Percentiles rank a stretch among this genome's conserved stretches.
Evolutionary conservation across 2,329 filamentous ascomycete genomes (phyloP).

Genomic region (Neonectria hederae): DNA sequence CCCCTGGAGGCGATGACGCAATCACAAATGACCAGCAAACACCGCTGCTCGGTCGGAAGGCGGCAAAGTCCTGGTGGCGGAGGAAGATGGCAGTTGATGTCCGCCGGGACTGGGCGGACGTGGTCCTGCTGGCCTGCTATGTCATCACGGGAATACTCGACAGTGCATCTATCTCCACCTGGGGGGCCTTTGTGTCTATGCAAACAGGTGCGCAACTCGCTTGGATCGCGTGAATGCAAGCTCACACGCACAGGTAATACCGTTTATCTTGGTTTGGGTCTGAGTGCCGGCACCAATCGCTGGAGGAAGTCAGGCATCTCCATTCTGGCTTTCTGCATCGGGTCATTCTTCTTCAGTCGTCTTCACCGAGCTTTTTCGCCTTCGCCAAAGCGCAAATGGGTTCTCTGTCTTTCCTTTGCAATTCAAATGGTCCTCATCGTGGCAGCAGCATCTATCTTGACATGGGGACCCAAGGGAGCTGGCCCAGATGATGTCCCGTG

Average conservation of each 20-base stretch:
- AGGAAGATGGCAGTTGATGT: slow-evolving; percentile 35
- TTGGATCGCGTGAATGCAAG: background rate
- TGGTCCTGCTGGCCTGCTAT: slow-evolving; percentile 77
- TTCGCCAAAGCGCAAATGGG: slow-evolving; percentile 67
- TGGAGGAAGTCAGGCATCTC: slow-evolving; percentile 67
- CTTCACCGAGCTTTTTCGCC: slow-evolving; percentile 70
- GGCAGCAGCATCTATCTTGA: slow-evolving; percentile 64
- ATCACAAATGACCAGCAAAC: slow-evolving; percentile 21
- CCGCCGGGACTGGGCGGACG: slow-evolving; percentile 68
- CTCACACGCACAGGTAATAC: slow-evolving; percentile 69
- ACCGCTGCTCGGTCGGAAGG: slow-evolving; percentile 31
- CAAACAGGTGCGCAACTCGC: slow-evolving; percentile 69
- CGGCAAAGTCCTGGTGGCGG: slow-evolving; percentile 31
- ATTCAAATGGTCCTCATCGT: slow-evolving; percentile 61
- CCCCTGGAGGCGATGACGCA: slow-evolving; percentile 17
- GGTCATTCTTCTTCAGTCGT: slow-evolving; percentile 75
- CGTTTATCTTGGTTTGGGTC: slow-evolving; percentile 78
- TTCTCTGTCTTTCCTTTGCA: slow-evolving; percentile 68
- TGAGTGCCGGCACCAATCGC: slow-evolving; percentile 61
- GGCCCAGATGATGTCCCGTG: slow-evolving; percentile 60
- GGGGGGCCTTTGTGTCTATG: slow-evolving; percentile 86
- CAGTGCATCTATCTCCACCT: slow-evolving; percentile 78
- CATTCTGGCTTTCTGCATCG: slow-evolving; percentile 75
- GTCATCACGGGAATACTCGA: slow-evolving; percentile 81
- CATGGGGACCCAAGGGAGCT: slow-evolving; percentile 52